Base-by-base conservation (phyloP, 2,329 filamentous ascomycete genomes). In the Ophiostoma triangulosporum region DNA sequence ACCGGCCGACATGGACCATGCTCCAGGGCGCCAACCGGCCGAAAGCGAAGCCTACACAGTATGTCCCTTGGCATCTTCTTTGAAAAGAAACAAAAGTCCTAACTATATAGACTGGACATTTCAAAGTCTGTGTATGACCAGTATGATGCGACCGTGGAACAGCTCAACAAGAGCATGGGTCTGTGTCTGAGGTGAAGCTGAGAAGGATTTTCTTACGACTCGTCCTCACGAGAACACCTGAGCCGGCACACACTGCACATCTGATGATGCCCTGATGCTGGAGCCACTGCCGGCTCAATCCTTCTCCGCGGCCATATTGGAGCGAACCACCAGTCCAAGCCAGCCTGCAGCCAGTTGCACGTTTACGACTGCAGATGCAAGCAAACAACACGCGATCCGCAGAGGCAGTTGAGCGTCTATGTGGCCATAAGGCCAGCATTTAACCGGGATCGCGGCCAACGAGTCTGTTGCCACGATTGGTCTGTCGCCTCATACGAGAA, bases 81-180 rank as follows among this genome's bases (percentile, higher is more conserved):
- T 27, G 3, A 46, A 46, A 27, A 2, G 20, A n/a, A 9, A 36
- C 31, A 32, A 7, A 43, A 22, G 12, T 43, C 17, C 27, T 48
- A 24, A 48, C 46, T 14, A 11, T 17, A 35, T 27, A 57, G 56
- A 3, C 22, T 40, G 22, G 36, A 53, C 4, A 50, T 64, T 56
- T 31, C 61, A 38, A 53, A 59, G 22, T 64, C 66, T 6, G 67
- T 73, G 6, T 83, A 75, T 63, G 70, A 73, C 48, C 77, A 84
- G 60, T 87, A 86, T 63, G 76, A 88, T 52, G 77, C 77, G 69
- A 87, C 83, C 7, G 64, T 90, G 48, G 74, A 73, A 17, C 86
- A 86, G 83, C 70, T 90, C 53, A 89, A 90, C 62, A 79, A 83
- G 63, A 81, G 74, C 6, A 82, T 89, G 81, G 77, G 77, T 1